Conservation (phyloP, 2,329 filamentous ascomycete species). For the Fusarium sp. region DNA sequence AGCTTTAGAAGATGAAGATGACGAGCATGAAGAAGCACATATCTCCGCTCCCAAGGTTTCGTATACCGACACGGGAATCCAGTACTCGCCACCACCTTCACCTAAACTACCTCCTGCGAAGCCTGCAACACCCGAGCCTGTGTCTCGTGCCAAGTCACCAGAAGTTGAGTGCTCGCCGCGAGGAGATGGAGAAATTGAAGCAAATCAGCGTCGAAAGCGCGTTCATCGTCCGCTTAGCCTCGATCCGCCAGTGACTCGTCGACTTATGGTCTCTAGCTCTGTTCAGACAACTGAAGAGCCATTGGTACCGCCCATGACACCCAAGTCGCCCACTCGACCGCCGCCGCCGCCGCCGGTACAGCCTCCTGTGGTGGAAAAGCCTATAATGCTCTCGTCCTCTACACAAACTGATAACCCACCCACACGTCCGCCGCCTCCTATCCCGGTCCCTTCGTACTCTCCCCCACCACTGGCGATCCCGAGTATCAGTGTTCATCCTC, state of each 20-base stretch:
- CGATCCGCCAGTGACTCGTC: constrained; percentile 59
- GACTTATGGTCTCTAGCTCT: constrained; percentile 74
- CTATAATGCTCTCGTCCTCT: constrained; percentile 66
- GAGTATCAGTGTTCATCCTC: constrained; percentile 92
- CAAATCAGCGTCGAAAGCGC: constrained; percentile 81
- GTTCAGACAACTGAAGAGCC: constrained; percentile 76
- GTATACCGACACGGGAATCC: constrained; percentile 83
- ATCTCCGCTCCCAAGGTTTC: constrained; percentile 59
- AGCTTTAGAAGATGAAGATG: constrained; percentile 69
- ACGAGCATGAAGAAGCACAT: constrained; percentile 63
- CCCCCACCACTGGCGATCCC: constrained; percentile 74
- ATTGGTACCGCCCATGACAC: constrained; percentile 76
- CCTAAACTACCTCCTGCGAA: constrained; percentile 66
- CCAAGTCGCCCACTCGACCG: constrained; percentile 65
- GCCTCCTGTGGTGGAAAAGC: constrained; percentile 54
- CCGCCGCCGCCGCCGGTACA: constrained; percentile 55
- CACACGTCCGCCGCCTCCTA: constrained; percentile 10
- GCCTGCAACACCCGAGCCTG: constrained; percentile 61
- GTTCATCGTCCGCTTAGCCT: constrained; percentile 70
- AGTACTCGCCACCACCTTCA: constrained; percentile 87
- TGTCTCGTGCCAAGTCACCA: constrained; percentile 56
- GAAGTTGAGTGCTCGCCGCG: constrained; percentile 62
- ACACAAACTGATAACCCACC: constrained; percentile 71
- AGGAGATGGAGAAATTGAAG: constrained; percentile 74
- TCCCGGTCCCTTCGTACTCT: constrained; percentile 42